A percentile compares a stretch with the other conserved stretches of the same genome.
These are phyloP conservation scores for Cercophora newfieldiana DNA, from an alignment of 495 filamentous ascomycete genomes.

Conservation along the genomic window DNA sequence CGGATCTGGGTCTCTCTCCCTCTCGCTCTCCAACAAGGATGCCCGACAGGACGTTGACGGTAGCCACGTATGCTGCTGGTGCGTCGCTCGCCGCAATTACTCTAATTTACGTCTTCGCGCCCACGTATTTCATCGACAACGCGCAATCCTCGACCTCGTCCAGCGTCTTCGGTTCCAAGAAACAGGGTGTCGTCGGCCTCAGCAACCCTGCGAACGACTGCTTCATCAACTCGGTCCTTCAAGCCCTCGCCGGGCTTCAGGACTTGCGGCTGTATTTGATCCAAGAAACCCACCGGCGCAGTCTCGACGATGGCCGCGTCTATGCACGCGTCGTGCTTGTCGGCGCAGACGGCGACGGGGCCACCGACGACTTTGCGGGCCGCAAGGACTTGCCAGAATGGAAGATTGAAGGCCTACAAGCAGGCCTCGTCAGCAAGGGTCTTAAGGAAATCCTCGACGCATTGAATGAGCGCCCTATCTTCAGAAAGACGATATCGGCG, in stretches of 20 bases:
- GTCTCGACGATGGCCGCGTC: conserved; percentile 69
- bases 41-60: conserved; percentile 84
- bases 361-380: conserved; percentile 19
- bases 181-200: conserved; percentile 87
- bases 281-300: conserved; percentile 78
- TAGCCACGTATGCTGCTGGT: conserved; percentile 90
- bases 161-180: conserved; percentile 55
- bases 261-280: conserved; percentile 90
- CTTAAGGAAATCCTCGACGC: conserved; percentile 89
- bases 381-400: conserved; percentile 55
- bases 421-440: conserved; percentile 78
- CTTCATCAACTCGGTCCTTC: conserved; percentile 97
- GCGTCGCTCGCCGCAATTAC: conserved; percentile 96
- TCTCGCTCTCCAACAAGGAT: conserved; percentile 44
- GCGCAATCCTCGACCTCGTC: conserved; percentile 50
- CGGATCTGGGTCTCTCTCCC: neutral
- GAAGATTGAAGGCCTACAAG: conserved; percentile 73
- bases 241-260: conserved; percentile 91
- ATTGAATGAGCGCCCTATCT: conserved; percentile 93
- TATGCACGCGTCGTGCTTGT: conserved; percentile 62
- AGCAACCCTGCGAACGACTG: conserved; percentile 95
- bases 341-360: conserved; percentile 25
- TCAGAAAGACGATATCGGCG: conserved; percentile 90
- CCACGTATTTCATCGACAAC: conserved; percentile 89
- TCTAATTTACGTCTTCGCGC: conserved; percentile 93